These are phyloP conservation scores for Hypholoma fasciculare DNA, from an alignment of 768 basidiomycete genomes.

Conservation along the genomic window DNA sequence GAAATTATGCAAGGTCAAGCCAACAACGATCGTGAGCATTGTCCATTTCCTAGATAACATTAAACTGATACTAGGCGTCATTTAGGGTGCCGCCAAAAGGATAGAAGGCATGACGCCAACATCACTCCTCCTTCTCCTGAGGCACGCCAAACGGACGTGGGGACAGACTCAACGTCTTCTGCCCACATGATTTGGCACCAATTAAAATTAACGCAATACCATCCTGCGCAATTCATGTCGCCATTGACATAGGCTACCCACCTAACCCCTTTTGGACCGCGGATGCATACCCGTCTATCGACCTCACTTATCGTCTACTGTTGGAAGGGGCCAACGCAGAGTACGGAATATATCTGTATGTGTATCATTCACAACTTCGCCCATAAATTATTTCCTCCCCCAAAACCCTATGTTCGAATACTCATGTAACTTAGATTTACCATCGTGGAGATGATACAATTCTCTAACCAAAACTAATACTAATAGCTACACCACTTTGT, in stretches of 20 bases:
- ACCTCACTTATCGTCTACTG: too few species aligned
- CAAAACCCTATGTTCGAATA: too few species aligned
- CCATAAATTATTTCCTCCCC: too few species aligned
- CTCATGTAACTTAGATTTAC: too few species aligned
- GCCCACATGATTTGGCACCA: background rate
- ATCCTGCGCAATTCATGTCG: background rate
- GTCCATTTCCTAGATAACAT: background rate
- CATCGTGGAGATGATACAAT: background rate
- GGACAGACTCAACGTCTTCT: slow-evolving; percentile 3
- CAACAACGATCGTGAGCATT: slow-evolving; percentile 54
- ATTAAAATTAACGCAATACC: background rate
- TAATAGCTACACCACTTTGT: background rate
- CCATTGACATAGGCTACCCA: background rate
- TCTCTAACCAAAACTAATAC: background rate
- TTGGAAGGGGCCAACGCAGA: too few species aligned
- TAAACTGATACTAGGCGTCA: background rate
- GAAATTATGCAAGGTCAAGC: slow-evolving; percentile 56
- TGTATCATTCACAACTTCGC: too few species aligned
- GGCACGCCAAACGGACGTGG: slow-evolving; percentile 55
- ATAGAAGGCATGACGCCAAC: slow-evolving; percentile 95
- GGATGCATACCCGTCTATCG: background rate
- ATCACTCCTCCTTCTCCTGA: slow-evolving; percentile 65
- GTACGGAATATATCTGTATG: too few species aligned
- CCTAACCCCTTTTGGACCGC: background rate
- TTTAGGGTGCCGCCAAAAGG: slow-evolving; percentile 85